These are phyloP conservation scores for Zopfochytrium polystomum DNA, from an alignment of 371 early-diverging fungal species.

Conservation along the genomic window DNA sequence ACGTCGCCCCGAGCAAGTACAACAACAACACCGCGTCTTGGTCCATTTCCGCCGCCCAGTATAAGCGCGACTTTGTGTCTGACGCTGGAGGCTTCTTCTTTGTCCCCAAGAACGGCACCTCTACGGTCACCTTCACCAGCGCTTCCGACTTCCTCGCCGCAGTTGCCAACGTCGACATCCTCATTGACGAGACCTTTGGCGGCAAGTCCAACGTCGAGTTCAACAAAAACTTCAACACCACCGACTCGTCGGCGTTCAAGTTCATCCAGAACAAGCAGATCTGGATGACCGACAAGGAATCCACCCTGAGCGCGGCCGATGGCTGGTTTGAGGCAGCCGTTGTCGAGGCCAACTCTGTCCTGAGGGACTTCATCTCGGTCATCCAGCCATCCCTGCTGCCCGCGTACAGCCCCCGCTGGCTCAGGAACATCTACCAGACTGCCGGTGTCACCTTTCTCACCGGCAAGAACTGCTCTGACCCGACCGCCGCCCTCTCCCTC, in stretches of 20 bases:
- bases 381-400: slow-evolving; percentile 21
- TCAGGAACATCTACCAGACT: slow-evolving; percentile 12
- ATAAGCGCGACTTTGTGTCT: slow-evolving; percentile 8
- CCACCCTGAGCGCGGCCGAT: slow-evolving; percentile 6
- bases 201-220: slow-evolving; percentile 13
- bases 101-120: not conserved
- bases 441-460: not conserved
- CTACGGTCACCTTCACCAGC: slow-evolving; percentile 1
- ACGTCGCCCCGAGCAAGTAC: slow-evolving; percentile 13
- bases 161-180: slow-evolving; percentile 20
- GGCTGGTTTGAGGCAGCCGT: slow-evolving; percentile 23
- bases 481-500: not conserved
- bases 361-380: slow-evolving; percentile 28
- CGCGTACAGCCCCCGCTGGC: slow-evolving; percentile 20
- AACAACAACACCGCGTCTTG: slow-evolving; percentile 17
- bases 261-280: slow-evolving; percentile 22
- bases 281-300: slow-evolving; percentile 18
- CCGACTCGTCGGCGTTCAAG: slow-evolving; percentile 8
- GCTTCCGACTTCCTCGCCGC: slow-evolving; percentile 13
- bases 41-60: slow-evolving; percentile 13
- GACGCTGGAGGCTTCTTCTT: slow-evolving; percentile 21
- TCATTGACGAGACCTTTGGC: slow-evolving; percentile 20
- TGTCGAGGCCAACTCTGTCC: slow-evolving; percentile 21
- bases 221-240: slow-evolving; percentile 6
- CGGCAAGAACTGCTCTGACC: slow-evolving; percentile 16